Conservation (phyloP, 2,329 filamentous ascomycete species). For the Fusarium clavum region DNA sequence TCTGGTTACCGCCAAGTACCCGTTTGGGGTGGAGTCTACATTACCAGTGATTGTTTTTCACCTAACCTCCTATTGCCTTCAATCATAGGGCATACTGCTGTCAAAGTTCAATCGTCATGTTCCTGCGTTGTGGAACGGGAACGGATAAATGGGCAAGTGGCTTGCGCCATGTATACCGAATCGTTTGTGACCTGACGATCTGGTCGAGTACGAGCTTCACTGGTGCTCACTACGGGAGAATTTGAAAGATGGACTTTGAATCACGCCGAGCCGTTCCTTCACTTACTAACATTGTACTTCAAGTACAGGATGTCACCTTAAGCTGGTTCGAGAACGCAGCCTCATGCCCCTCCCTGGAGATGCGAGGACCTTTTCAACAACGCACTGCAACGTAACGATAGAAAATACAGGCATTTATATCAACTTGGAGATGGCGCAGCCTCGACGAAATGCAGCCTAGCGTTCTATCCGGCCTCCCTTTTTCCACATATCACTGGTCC, state of each 20-base stretch:
- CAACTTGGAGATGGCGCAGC: slow-evolving; percentile 8
- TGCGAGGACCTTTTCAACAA: not conserved
- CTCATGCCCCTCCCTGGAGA: slow-evolving; percentile 8
- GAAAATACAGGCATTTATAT: not conserved
- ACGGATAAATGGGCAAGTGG: not conserved
- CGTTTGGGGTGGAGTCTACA: not conserved
- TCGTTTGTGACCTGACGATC: slow-evolving; percentile 15
- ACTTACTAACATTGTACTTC: not conserved
- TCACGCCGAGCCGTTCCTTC: not conserved
- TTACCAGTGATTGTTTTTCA: not conserved
- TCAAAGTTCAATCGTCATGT: not conserved
- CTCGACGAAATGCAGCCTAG: not conserved
- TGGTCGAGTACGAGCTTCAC: not conserved
- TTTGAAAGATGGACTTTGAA: not conserved
- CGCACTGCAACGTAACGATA: slow-evolving; percentile 9
- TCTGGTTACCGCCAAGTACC: not conserved
- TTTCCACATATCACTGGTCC: slow-evolving; percentile 4
- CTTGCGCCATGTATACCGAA: slow-evolving; percentile 7
- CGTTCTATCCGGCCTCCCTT: not conserved
- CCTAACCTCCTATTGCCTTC: not conserved
- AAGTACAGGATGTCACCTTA: not conserved
- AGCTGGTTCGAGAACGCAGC: slow-evolving; percentile 27
- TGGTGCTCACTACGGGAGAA: slow-evolving; percentile 4
- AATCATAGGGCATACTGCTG: slow-evolving; percentile 3
- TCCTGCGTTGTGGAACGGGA: not conserved